Percentiles rank a stretch among this genome's conserved stretches.
Evolutionary conservation across 352 stramenopile genomes (phyloP).

Genomic region (Pythium scleroteichum): DNA sequence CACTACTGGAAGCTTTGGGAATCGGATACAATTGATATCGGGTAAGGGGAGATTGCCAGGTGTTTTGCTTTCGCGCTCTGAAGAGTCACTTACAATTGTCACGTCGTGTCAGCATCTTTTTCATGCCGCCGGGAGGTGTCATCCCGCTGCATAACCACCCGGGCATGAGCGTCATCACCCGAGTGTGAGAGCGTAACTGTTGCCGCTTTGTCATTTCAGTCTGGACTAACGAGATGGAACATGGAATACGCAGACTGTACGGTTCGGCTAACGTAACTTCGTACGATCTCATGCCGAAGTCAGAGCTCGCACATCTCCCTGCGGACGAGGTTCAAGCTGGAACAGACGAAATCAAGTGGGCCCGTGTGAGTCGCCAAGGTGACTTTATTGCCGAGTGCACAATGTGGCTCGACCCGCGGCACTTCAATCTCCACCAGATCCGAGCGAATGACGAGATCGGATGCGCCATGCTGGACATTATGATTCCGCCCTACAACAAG

Average conservation of each 20-base stretch:
- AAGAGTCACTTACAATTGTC: background rate
- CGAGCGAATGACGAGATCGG: slow-evolving; percentile 68
- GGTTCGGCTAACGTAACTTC: slow-evolving; percentile 70
- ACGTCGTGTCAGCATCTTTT: slow-evolving; percentile 59
- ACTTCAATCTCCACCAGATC: slow-evolving; percentile 84
- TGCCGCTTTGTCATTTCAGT: background rate
- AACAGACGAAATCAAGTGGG: slow-evolving; percentile 53
- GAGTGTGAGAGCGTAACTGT: slow-evolving; percentile 51
- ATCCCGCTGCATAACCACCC: slow-evolving; percentile 85
- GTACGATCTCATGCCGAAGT: slow-evolving; percentile 67
- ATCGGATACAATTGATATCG: slow-evolving; percentile 81
- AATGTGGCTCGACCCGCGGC: slow-evolving; percentile 79
- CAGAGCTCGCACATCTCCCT: slow-evolving; percentile 29
- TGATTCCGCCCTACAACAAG: slow-evolving; percentile 88
- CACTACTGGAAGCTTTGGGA: slow-evolving; percentile 89
- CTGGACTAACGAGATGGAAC: slow-evolving; percentile 1
- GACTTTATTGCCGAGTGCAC: slow-evolving; percentile 59
- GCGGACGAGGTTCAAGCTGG: slow-evolving; percentile 31
- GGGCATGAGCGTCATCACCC: slow-evolving; percentile 81
- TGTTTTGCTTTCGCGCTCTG: background rate
- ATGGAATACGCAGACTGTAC: slow-evolving; percentile 50
- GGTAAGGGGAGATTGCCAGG: slow-evolving; percentile 27
- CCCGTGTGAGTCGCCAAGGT: slow-evolving; percentile 58
- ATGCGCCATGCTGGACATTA: slow-evolving; percentile 80
- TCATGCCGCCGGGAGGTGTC: slow-evolving; percentile 73